These are phyloP conservation scores for Quercus robur DNA, from an alignment of 306 rosid genomes.

Conservation along the genomic window DNA sequence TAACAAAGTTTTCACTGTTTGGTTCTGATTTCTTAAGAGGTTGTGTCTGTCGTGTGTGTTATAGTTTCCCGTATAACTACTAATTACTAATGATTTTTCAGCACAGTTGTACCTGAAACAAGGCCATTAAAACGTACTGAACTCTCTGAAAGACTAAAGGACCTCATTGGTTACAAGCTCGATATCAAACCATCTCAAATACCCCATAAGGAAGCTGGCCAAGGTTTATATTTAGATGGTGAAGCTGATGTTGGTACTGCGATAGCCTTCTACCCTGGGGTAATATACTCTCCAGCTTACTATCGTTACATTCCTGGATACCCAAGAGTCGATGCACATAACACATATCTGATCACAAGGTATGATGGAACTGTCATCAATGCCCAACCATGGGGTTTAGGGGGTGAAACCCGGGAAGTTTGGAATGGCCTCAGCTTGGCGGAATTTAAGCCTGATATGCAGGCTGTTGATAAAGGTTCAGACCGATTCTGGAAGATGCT, in stretches of 20 bases:
- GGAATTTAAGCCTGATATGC: slow-evolving; percentile 21
- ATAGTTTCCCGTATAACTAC: slow-evolving; percentile 8
- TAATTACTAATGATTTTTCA: slow-evolving; percentile 46
- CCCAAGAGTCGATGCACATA: slow-evolving; percentile 69
- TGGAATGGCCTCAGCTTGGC: slow-evolving; percentile 49
- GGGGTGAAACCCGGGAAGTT: slow-evolving; percentile 54
- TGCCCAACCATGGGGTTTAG: slow-evolving; percentile 84
- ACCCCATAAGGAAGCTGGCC: slow-evolving; percentile 75
- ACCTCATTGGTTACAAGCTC: slow-evolving; percentile 70
- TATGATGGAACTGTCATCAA: slow-evolving; percentile 80
- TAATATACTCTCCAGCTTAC: slow-evolving; percentile 75
- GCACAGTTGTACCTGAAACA: slow-evolving; percentile 69
- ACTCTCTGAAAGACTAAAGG: slow-evolving; percentile 61
- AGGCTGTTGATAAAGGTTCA: slow-evolving; percentile 53
- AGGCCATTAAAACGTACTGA: slow-evolving; percentile 50
- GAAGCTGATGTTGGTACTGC: slow-evolving; percentile 71
- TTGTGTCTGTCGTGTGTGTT: background rate
- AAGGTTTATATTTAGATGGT: slow-evolving; percentile 75
- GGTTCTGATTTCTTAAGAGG: background rate
- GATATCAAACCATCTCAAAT: slow-evolving; percentile 67
- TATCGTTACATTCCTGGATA: slow-evolving; percentile 91
- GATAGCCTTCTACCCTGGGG: slow-evolving; percentile 81
- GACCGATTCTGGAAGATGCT: slow-evolving; percentile 67
- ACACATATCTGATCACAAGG: slow-evolving; percentile 85
- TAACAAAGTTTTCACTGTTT: no score